Base-by-base conservation (phyloP, 2,329 filamentous ascomycete genomes). In the Esteya vermicola region DNA sequence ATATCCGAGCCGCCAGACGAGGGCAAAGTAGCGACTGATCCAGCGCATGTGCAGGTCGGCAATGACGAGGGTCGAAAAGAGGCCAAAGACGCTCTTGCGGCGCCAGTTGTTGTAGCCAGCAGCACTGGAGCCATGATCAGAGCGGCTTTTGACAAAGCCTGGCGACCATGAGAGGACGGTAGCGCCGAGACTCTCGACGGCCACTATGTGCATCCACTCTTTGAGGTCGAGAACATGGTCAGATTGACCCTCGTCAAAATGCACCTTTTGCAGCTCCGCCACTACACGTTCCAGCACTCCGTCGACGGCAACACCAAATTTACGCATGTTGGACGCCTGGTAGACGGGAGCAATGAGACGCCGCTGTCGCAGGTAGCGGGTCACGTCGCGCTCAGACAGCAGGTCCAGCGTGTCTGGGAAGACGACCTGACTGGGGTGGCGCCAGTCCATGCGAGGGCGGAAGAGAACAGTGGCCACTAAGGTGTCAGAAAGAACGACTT, bases 191-290 rank as follows among this genome's bases (percentile, higher is more conserved):
- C 63, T 69, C 45, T 72, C 68, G 23, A 72, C 65, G 1, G 60
- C 62, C 16, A 70, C 55, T 41, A 72, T 70, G 51, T 72, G 68
- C 67, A 72, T 72, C 68, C 68, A 72, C 40, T 69, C 63, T 38
- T 65, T 66, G 16, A 72, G 48, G 41, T 71, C 65, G 4, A 72
- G n/a, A n/a, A n/a, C n/a, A n/a, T n/a, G n/a, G n/a, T n/a, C n/a
- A n/a, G n/a, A n/a, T n/a, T n/a, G n/a, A n/a, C n/a, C 48, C 22
- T 62, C 56, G 2, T 51, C 47, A 0, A 64, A 64, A 1, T 57
- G 34, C 1, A 68, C 48, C 0, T 43, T 41, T 4, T 49, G 52
- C 0, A 72, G 46, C 21, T 57, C 59, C 3, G 53, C 42, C 1
- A 67, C 44, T 1, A 53, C 57, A 0, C 50, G 48, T 4, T 51